Base-by-base conservation (phyloP, 2,329 filamentous ascomycete genomes). In the Orbilia brochopaga region DNA sequence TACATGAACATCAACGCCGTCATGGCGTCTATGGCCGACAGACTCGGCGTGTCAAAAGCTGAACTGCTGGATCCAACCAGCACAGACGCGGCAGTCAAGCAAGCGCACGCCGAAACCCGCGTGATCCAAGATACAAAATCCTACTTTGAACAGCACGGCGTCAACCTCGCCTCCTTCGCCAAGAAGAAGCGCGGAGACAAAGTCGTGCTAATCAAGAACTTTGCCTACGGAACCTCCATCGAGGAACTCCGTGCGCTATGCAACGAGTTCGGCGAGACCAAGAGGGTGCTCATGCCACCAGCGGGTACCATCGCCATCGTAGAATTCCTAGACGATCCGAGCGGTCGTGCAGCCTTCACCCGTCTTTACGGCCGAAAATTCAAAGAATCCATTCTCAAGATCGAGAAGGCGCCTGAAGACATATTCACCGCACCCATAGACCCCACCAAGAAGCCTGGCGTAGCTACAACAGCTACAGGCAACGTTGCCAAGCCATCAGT, bases 1-100 rank as follows among this genome's bases (percentile, higher is more conserved):
- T 99, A 94, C 80, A 95, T 99, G 90, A 97, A 90, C 80, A 79
- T 83, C 44, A 92, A 99, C 82, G 91, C 94, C 56, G 92, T 99
- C 58, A 92, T 97, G 80, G 87, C 90, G 54, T 95, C 92, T 4
- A 87, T 96, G 73, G 91, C 94, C 53, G 87, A 88, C 78, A 89
- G 92, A 60, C 84, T 99, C 65, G 92, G 93, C 52, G 86, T 99
- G 65, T 89, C 90, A 62, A 99, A 99, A 82, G 88, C 91, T 10
- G 92, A 96, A 76, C 81, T 99, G 65, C 84, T 99, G 51, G 93
- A 99, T 80, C 94, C 93, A n/a, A 96, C 93, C 2, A 96, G 91
- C 69, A 88, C 93, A 63, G 92, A 97, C 80, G 92, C 93, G 69
- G 93, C 91, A 50, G 90, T 99, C 65, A 97, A 95, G 82, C 94